Conservation (phyloP, 495 filamentous ascomycete species). For the Lepidopterella palustris region DNA sequence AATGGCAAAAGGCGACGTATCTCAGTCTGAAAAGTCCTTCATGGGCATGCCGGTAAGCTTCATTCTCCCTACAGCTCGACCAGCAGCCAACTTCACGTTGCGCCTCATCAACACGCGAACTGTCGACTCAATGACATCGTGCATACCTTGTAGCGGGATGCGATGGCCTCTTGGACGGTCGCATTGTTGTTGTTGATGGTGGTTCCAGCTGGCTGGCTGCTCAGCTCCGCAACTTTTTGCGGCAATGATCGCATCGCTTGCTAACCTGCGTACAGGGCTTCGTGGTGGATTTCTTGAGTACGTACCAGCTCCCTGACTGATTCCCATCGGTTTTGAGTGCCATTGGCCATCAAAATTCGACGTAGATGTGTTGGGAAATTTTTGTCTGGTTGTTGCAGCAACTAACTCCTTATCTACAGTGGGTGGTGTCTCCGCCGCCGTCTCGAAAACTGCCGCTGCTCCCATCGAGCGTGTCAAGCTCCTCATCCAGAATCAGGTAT, state of each 20-base stretch:
- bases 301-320: slow-evolving; percentile 41
- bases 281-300: slow-evolving; percentile 98
- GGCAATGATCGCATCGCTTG: slow-evolving; percentile 19
- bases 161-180: slow-evolving; percentile 15
- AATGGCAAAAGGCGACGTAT: slow-evolving; percentile 38
- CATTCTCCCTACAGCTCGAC: neutral
- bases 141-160: slow-evolving; percentile 5
- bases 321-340: slow-evolving; percentile 4
- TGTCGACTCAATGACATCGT: slow-evolving; percentile 19
- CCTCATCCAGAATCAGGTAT: slow-evolving; percentile 99
- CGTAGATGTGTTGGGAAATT: slow-evolving; percentile 15
- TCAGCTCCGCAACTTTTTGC: slow-evolving; percentile 19
- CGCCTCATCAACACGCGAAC: slow-evolving; percentile 2
- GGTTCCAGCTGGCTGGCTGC: slow-evolving; percentile 24
- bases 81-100: slow-evolving; percentile 8
- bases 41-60: slow-evolving; percentile 85
- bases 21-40: slow-evolving; percentile 61
- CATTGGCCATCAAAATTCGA: slow-evolving; percentile 15
- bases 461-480: slow-evolving; percentile 99
- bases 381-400: slow-evolving; percentile 28
- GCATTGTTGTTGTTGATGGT: slow-evolving; percentile 21
- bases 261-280: slow-evolving; percentile 45
- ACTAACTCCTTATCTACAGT: slow-evolving; percentile 51
- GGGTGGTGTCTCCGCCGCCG: slow-evolving; percentile 99
- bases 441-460: slow-evolving; percentile 99